Base-by-base conservation (phyloP, 257 asterid species). In the Craterostigma plantagineum region DNA sequence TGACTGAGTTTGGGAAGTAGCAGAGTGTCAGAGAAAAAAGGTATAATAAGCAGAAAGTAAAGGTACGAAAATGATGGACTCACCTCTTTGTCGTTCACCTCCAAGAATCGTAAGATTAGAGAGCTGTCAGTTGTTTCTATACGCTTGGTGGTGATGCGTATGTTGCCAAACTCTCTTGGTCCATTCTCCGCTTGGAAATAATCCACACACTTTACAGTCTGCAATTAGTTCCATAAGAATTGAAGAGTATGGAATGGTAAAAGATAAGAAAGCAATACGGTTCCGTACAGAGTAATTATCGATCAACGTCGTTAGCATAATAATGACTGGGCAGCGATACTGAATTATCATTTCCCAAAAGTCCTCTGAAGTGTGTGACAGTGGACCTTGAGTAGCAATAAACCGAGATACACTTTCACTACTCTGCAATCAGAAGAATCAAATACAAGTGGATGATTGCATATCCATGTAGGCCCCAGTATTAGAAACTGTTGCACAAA, bases 181-280 rank as follows among this genome's bases (percentile, higher is more conserved):
- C 95, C 93, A 56, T 83, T 75, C 57, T 83, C 95, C 8, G 94
- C 95, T 65, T 83, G 98, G 68, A 82, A 83, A 60, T 90, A 90
- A 54, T 83, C 94, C 49, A 81, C 87, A 56, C 95, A 83, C 59
- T 90, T 90, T 61, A 69, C 71, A 46, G 60, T 68, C 98, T 83
- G 95, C 66, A 64, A 35, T 41, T 39, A 50, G 55, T 40, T 47
- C 48, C 50, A 14, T 33, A 18, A 44, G 13, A 12, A 39, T n/a
- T 33, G 57, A 38, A 49, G 30, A 15, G 47, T 35, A 45, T 38
- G 5, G 15, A 3, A 12, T n/a, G n/a, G n/a, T n/a, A n/a, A n/a
- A n/a, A n/a, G 3, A 40, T 40, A 40, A 18, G 7, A 38, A 38
- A 49, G 45, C 18, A 62, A 35, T 41, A 33, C 43, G 7, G 9